Base-by-base conservation (phyloP, 306 rosid species). In the Ormosia emarginata region DNA sequence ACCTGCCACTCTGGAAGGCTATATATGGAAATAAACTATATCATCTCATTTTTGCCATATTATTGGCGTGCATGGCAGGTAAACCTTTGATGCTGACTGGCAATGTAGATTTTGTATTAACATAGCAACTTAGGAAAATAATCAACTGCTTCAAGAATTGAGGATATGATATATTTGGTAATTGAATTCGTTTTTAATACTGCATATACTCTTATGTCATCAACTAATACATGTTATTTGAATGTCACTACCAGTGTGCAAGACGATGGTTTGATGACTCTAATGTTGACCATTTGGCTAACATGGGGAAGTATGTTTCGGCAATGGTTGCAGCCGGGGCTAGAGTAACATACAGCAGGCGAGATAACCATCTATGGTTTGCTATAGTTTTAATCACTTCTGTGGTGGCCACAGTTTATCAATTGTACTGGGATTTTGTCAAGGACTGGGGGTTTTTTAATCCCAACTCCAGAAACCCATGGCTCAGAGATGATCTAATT, bases 231-330 rank as follows among this genome's bases (percentile, higher is more conserved):
- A 9, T 68, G n/a, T 10, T 75, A 39, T 71, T 69, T 62, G 29
- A 71, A 81, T 82, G 50, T 34, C 9, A 75, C 32, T 80, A 15
- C 8, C 65, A 96, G 99, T 96, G 98, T 85, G 93, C 90, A 69
- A 92, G 99, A 78, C 40, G 94, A 69, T 93, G 97, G 97, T 88
- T 87, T 33, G 98, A 96, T 41, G 94, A 91, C 9, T 1, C 39
- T 33, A 89, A 92, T 62, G 86, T 85, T 41, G 30, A 46, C 36
- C 93, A 96, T 66, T 87, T 96, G 86, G 91, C 87, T 4, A 96
- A 96, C 92, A 88, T 96, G 99, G 99, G 99, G 43, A 93, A 96
- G 89, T 96, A 96, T 87, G 88, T 93, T 3, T 93, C 98, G 0
- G 98, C 98, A 66, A 93, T 96, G 94, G 91, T 93, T 58, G 98